A percentile compares a stretch with the other conserved stretches of the same genome.
These are phyloP conservation scores for Cicer pinnatifidum DNA, from an alignment of 306 rosid species.

Conservation along the genomic window DNA sequence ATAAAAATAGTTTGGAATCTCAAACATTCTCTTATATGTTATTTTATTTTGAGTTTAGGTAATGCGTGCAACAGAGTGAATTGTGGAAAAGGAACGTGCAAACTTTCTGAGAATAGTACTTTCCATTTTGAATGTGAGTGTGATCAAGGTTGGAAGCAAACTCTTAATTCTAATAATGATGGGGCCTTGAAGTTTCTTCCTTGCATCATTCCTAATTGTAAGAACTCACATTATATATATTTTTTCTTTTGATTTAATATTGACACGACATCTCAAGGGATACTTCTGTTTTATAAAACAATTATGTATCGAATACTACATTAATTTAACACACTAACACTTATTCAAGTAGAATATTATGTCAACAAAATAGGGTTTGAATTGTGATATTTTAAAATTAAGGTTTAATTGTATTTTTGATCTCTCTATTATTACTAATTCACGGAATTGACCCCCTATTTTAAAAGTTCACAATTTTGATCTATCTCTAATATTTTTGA, in stretches of 20 bases:
- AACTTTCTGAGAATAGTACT: conserved; percentile 58
- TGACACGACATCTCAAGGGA: too few species aligned
- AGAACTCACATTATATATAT: conserved; percentile 28
- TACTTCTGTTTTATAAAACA: too few species aligned
- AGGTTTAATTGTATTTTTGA: too few species aligned
- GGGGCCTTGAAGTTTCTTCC: conserved; percentile 64
- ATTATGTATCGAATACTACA: too few species aligned
- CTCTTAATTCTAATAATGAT: conserved; percentile 40
- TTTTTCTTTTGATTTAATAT: too few species aligned
- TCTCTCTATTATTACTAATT: too few species aligned
- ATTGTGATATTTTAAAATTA: background rate
- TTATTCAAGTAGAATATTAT: background rate
- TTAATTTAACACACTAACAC: background rate
- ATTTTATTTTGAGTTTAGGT: conserved; percentile 49
- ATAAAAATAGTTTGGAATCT: background rate
- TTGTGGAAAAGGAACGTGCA: conserved; percentile 88
- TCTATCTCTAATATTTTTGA: too few species aligned
- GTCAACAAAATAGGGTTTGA: background rate
- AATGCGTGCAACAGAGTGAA: conserved; percentile 63
- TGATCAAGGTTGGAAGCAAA: conserved; percentile 76
- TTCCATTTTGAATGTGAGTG: conserved; percentile 73
- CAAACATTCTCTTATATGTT: background rate
- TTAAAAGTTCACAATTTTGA: too few species aligned
- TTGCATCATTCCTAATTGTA: conserved; percentile 85
- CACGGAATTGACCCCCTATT: too few species aligned